These are phyloP conservation scores for Rhododendron ovatum DNA, from an alignment of 148 eudicot species.

Conservation along the genomic window DNA sequence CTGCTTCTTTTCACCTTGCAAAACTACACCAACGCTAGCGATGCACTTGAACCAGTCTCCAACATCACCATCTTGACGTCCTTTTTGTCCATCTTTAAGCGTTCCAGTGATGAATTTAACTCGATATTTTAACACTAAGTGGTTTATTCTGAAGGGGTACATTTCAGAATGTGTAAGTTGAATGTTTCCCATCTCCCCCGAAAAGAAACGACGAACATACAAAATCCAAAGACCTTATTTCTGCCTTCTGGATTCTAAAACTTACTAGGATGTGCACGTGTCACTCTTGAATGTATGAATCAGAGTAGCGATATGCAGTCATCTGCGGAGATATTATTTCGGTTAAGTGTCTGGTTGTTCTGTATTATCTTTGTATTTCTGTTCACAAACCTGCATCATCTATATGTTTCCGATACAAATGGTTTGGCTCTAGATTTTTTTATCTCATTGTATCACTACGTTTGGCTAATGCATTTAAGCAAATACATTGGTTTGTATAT, in stretches of 20 bases:
- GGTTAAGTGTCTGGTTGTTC: neutral
- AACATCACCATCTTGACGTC: neutral
- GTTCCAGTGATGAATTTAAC: neutral
- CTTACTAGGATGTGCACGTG: neutral
- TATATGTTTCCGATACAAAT: neutral
- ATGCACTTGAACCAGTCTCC: neutral
- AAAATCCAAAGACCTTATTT: neutral
- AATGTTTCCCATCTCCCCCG: neutral
- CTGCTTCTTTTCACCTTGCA: neutral
- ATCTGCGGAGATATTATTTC: neutral
- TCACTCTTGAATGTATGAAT: neutral
- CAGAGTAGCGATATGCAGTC: neutral
- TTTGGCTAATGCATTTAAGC: neutral
- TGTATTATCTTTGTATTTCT: neutral
- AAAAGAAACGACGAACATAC: neutral
- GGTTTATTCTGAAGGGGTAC: neutral
- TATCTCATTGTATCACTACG: neutral
- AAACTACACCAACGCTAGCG: neutral
- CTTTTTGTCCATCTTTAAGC: neutral
- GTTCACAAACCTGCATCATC: neutral
- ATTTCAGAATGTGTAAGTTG: neutral
- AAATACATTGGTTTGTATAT: neutral
- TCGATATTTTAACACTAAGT: neutral
- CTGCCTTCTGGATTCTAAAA: neutral
- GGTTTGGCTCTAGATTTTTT: neutral